These are phyloP conservation scores for Strobilomyces dryophilus DNA, from an alignment of 768 basidiomycete genomes.

Conservation along the genomic window DNA sequence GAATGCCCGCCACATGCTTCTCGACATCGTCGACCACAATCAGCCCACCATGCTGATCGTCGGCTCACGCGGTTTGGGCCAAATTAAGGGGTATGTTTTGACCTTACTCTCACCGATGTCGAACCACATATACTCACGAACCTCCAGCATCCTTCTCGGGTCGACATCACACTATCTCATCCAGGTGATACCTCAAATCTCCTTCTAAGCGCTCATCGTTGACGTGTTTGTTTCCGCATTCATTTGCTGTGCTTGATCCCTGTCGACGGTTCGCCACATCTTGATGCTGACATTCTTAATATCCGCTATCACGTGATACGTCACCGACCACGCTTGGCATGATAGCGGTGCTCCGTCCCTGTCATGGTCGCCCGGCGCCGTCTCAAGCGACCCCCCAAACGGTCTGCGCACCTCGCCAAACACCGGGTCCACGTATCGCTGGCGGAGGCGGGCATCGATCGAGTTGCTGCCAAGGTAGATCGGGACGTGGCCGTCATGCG, in stretches of 20 bases:
- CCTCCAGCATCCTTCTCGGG: slow-evolving; percentile 77
- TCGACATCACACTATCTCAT: slow-evolving; percentile 95
- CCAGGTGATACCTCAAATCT: slow-evolving; percentile 44
- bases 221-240: not conserved
- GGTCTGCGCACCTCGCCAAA: slow-evolving; percentile 74
- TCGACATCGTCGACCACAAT: slow-evolving; percentile 85
- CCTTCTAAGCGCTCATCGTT: not conserved
- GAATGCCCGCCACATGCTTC: slow-evolving; percentile 84
- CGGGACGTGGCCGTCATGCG: slow-evolving; percentile 80
- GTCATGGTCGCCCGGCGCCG: slow-evolving; percentile 95
- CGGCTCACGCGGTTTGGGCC: slow-evolving; percentile 86
- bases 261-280: too few relatives aligned
- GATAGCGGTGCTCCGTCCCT: slow-evolving; percentile 85
- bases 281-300: not conserved
- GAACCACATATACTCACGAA: not conserved
- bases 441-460: slow-evolving; percentile 82
- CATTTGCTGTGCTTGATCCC: not conserved
- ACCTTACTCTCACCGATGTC: too few relatives aligned
- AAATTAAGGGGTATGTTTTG: slow-evolving; percentile 73
- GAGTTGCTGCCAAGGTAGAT: slow-evolving; percentile 82
- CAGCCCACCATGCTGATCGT: slow-evolving; percentile 93
- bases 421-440: slow-evolving; percentile 82
- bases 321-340: not conserved
- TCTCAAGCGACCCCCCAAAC: slow-evolving; percentile 81
- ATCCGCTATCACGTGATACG: not conserved